These are phyloP conservation scores for Sordaria brevicollis DNA, from an alignment of 495 filamentous ascomycete species.

Conservation along the genomic window DNA sequence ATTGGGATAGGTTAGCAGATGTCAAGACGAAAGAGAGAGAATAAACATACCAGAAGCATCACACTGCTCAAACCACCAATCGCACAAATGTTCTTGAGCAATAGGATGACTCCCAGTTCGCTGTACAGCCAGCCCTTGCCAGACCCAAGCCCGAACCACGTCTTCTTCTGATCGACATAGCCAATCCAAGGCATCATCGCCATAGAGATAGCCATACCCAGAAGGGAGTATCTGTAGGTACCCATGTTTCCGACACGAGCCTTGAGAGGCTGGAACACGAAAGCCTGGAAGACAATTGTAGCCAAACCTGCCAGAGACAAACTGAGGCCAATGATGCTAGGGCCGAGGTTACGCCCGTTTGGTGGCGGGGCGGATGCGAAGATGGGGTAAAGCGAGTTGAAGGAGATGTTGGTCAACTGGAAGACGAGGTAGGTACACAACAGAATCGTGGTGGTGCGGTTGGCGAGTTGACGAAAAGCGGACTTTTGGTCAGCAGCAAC, in stretches of 20 bases:
- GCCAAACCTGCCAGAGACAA: conserved; percentile 74
- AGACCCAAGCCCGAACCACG: conserved; percentile 34
- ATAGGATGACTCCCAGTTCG: conserved; percentile 67
- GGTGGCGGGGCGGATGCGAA: conserved; percentile 69
- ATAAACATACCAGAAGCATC: conserved; percentile 60
- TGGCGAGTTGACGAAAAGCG: conserved; percentile 48
- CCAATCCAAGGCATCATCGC: conserved; percentile 83
- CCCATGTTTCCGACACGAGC: conserved; percentile 75
- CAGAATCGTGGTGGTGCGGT: conserved; percentile 69
- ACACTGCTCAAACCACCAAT: conserved; percentile 85
- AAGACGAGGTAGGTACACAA: conserved; percentile 79
- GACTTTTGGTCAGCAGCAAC: conserved; percentile 24
- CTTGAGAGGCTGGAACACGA: conserved; percentile 68
- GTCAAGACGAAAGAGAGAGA: not conserved
- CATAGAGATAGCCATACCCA: conserved; percentile 78
- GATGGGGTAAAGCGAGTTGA: conserved; percentile 85
- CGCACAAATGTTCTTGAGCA: conserved; percentile 80
- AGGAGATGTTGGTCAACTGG: conserved; percentile 78
- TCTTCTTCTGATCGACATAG: conserved; percentile 47
- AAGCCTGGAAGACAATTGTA: conserved; percentile 82
- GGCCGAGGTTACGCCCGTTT: conserved; percentile 61
- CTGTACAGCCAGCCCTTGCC: conserved; percentile 57
- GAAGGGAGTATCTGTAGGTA: conserved; percentile 68
- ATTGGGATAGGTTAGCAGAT: not conserved
- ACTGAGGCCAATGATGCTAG: conserved; percentile 74